Conservation (phyloP, 148 eudicot genomes). For the Camellia granthamiana region DNA sequence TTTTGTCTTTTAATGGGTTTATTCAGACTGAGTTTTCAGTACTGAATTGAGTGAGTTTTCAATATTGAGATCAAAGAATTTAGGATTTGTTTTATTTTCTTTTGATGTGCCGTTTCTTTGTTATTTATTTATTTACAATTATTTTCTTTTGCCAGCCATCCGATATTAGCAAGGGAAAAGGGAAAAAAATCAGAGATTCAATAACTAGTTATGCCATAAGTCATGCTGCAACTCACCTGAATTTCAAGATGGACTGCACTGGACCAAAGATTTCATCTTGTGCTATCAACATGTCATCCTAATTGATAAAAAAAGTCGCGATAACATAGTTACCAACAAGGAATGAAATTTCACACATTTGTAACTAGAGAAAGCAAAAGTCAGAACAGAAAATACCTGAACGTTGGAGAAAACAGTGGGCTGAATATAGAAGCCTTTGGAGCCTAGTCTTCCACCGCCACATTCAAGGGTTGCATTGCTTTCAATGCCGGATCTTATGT, state of each 20-base stretch:
- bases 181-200: neutral
- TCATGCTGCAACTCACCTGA: conserved; percentile 52
- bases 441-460: conserved; percentile 74
- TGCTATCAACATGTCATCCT: conserved; percentile 96
- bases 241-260: conserved; percentile 84
- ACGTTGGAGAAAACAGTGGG: conserved; percentile 96
- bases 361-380: neutral
- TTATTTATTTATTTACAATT: no score
- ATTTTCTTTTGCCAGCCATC: no score
- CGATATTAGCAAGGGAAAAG: neutral
- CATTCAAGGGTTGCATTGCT: conserved; percentile 89
- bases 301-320: neutral
- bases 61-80: no score
- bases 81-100: no score
- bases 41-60: no score
- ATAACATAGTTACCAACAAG: neutral
- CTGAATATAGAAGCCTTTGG: conserved; percentile 77
- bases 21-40: no score
- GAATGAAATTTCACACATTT: neutral
- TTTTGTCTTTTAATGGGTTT: no score
- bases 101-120: no score
- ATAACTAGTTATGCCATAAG: neutral
- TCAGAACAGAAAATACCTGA: conserved; percentile 41
- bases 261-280: conserved; percentile 95
- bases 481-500: conserved; percentile 71